Evolutionary conservation across 2,329 filamentous ascomycete species (phyloP).

Genomic region (Aureobasidium sp.): DNA sequence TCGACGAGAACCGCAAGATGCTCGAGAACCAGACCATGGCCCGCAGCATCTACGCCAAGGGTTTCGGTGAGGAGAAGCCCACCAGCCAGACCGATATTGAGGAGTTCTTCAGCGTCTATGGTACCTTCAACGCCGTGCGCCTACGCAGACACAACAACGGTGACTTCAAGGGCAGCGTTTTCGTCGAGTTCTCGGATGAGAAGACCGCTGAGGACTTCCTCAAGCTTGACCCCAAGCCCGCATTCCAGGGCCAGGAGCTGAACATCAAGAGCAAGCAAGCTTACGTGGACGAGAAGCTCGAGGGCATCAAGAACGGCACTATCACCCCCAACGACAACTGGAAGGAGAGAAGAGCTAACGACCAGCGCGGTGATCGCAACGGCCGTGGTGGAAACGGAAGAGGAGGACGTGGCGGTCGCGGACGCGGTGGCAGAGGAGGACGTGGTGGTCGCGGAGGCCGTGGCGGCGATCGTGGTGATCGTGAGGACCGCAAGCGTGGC

Average conservation of each 20-base stretch:
- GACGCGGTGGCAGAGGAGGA: slow-evolving; percentile 5
- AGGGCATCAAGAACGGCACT: slow-evolving; percentile 17
- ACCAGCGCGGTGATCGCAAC: slow-evolving; percentile 6
- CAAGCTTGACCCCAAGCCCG: slow-evolving; percentile 67
- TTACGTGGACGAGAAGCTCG: slow-evolving; percentile 55
- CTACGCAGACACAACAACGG: slow-evolving; percentile 65
- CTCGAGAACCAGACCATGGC: slow-evolving; percentile 59
- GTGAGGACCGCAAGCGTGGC: slow-evolving; percentile 11
- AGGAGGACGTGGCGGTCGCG: not conserved
- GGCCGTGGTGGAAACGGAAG: slow-evolving; percentile 6
- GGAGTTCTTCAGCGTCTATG: slow-evolving; percentile 77
- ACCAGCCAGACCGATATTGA: slow-evolving; percentile 91
- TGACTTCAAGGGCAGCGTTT: slow-evolving; percentile 91
- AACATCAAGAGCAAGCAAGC: slow-evolving; percentile 79
- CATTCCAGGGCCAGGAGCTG: slow-evolving; percentile 66
- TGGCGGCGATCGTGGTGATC: slow-evolving; percentile 14
- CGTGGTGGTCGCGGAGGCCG: slow-evolving; percentile 15
- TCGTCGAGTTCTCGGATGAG: slow-evolving; percentile 80
- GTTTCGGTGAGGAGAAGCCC: slow-evolving; percentile 77
- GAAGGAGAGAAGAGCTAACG: slow-evolving; percentile 9
- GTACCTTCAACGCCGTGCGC: slow-evolving; percentile 71
- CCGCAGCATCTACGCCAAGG: slow-evolving; percentile 83
- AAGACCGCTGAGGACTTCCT: slow-evolving; percentile 76
- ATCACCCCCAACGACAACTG: slow-evolving; percentile 4
- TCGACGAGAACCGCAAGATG: slow-evolving; percentile 47